Base-by-base conservation (phyloP, 1,284 basidiomycete genomes). In the Afroboletus lepidellus region DNA sequence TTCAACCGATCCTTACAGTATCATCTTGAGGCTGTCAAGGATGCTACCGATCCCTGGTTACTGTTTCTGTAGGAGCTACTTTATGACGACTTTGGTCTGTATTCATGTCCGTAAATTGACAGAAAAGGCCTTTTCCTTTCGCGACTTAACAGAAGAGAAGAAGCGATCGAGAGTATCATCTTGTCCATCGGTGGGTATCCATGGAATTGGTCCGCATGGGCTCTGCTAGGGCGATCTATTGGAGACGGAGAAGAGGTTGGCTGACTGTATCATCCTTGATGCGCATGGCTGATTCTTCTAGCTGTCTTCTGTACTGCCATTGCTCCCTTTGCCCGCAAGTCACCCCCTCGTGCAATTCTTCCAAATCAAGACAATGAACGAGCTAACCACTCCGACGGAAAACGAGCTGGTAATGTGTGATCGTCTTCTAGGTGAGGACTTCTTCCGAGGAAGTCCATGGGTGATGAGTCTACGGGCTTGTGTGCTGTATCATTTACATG, bases 181-280 rank as follows among this genome's bases (percentile, higher is more conserved):
- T 71, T 84, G 30, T 95, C 93, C 7, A 85, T 98, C 44, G 78
- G 81, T 45, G 77, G 78, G 4, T 93, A 90, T 64, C 88, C 92
- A 8, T 99, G 94, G 87, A 98, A 98, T 67, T 99, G 97, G 96
- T 92, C 91, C 24, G 80, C 87, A 5, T 99, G 97, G 96, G 76
- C 81, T 20, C 79, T 94, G 49, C 76, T 98, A 20, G 84, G 85
- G 2, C 83, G 83, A 47, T 88, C 92, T 61, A 80, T 97, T 25
- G 84, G 87, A 32, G 93, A 94, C 55, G 84, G 84, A n/a, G 92
- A 94, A 72, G 92, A 95, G 83, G 94, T 95, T 57, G 37, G 57
- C 52, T 18, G 42, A 46, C 33, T 15, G 34, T 11, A n/a, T 38
- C 37, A 15, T 38, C 25, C n/a, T 41, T 45, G 41, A 13, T 24